Conservation (phyloP, 2,329 filamentous ascomycete species). For the Monosporascus sp. region DNA sequence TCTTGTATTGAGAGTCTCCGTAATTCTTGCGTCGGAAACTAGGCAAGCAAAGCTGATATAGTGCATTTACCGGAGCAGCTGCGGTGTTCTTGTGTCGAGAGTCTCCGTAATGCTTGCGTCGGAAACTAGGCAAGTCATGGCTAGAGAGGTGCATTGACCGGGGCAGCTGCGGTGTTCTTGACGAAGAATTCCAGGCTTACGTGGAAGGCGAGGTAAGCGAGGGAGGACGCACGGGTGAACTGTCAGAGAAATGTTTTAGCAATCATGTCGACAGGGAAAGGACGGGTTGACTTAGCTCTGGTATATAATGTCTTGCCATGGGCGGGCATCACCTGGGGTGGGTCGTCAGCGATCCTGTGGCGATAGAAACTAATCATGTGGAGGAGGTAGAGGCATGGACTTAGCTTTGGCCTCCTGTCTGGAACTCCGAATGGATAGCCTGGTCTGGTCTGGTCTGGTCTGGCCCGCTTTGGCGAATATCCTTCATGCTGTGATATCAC, state of each 20-base stretch:
- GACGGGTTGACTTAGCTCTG: conserved; percentile 7
- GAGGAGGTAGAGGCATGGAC: neutral
- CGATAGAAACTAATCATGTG: neutral
- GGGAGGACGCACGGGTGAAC: neutral
- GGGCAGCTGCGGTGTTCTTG: conserved; percentile 1
- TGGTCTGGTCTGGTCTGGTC: neutral
- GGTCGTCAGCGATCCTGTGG: neutral
- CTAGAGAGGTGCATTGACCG: too few species aligned
- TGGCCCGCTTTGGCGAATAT: neutral
- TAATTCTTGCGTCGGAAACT: too few species aligned
- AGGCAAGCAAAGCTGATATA: too few species aligned
- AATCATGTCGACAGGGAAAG: neutral
- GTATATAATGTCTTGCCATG: neutral
- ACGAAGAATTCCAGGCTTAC: neutral
- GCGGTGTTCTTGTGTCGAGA: neutral
- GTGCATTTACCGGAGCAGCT: neutral
- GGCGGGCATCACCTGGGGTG: neutral
- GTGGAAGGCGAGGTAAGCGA: neutral
- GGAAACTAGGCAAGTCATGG: too few species aligned
- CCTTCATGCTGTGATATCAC: neutral
- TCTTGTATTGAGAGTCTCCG: too few species aligned
- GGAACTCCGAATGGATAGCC: neutral
- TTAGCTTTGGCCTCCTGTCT: neutral
- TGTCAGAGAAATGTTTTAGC: neutral
- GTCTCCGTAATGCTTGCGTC: too few species aligned